Evolutionary conservation across 805 yeast species (phyloP).

Genomic region (Teunomyces kruisii): DNA sequence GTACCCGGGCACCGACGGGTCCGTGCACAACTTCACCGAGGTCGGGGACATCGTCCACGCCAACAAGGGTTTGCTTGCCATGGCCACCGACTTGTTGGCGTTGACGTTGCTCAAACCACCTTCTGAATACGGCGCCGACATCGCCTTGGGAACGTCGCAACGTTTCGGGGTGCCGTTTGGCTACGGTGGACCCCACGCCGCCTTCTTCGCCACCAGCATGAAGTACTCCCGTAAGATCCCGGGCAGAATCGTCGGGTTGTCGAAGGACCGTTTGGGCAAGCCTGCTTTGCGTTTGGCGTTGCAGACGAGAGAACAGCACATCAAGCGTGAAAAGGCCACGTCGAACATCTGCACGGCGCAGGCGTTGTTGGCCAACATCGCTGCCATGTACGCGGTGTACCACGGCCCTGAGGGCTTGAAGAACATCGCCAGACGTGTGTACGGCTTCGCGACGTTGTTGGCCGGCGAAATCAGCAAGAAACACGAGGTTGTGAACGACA

Average conservation of each 20-base stretch:
- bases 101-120: slow-evolving; percentile 86
- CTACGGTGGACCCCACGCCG: slow-evolving; percentile 99
- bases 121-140: slow-evolving; percentile 82
- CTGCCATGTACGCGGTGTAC: slow-evolving; percentile 93
- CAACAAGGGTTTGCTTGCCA: slow-evolving; percentile 72
- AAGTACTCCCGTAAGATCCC: slow-evolving; percentile 89
- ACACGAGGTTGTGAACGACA: slow-evolving; percentile 54
- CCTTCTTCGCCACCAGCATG: slow-evolving; percentile 86
- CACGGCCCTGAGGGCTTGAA: slow-evolving; percentile 90
- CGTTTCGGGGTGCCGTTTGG: slow-evolving; percentile 98
- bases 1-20: slow-evolving; percentile 88
- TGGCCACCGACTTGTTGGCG: slow-evolving; percentile 91
- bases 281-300: slow-evolving; percentile 89
- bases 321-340: slow-evolving; percentile 95
- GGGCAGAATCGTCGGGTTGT: slow-evolving; percentile 91
- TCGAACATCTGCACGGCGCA: slow-evolving; percentile 98
- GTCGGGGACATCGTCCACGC: slow-evolving; percentile 67
- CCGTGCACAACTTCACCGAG: slow-evolving; percentile 46
- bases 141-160: slow-evolving; percentile 89
- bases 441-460: slow-evolving; percentile 69
- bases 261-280: slow-evolving; percentile 88
- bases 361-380: slow-evolving; percentile 91
- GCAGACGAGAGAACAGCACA: slow-evolving; percentile 98
- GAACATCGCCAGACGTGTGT: slow-evolving; percentile 73
- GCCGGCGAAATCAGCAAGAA: slow-evolving; percentile 51